Evolutionary conservation across 1,284 basidiomycete genomes (phyloP).

Genomic region (Ustilago hordei): DNA sequence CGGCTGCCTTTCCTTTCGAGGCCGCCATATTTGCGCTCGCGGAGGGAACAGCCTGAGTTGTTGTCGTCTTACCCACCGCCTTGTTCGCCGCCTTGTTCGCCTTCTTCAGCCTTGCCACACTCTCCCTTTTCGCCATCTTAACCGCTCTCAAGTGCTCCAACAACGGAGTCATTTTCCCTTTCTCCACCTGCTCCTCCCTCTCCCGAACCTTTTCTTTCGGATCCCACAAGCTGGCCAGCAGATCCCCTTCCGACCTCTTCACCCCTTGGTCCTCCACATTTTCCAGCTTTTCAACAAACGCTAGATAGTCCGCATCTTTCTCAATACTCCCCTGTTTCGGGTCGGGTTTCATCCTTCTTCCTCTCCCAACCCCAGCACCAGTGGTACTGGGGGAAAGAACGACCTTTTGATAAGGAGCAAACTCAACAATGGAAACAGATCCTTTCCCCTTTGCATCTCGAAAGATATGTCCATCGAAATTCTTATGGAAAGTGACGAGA

Average conservation of each 20-base stretch:
- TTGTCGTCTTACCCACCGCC: neutral
- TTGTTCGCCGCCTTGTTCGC: slow-evolving; percentile 34
- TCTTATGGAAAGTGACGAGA: slow-evolving; percentile 81
- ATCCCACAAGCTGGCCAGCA: slow-evolving; percentile 37
- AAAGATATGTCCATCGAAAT: slow-evolving; percentile 92
- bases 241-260: slow-evolving; percentile 53
- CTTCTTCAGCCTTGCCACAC: slow-evolving; percentile 31
- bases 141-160: slow-evolving; percentile 56
- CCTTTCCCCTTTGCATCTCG: slow-evolving; percentile 90
- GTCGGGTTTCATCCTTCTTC: slow-evolving; percentile 78
- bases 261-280: slow-evolving; percentile 18
- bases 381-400: slow-evolving; percentile 59
- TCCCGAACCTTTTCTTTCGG: slow-evolving; percentile 29
- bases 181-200: slow-evolving; percentile 13
- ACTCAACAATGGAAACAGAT: slow-evolving; percentile 89
- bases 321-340: slow-evolving; percentile 80
- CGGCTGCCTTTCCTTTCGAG: neutral
- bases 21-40: too few relatives aligned
- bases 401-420: slow-evolving; percentile 89
- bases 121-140: slow-evolving; percentile 42
- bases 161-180: slow-evolving; percentile 53
- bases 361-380: neutral
- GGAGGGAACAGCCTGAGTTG: too few relatives aligned
- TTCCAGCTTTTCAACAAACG: slow-evolving; percentile 39
- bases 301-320: slow-evolving; percentile 70